These are phyloP conservation scores for Diaporthe ampelina DNA, from an alignment of 2,329 filamentous ascomycete genomes.

Conservation along the genomic window DNA sequence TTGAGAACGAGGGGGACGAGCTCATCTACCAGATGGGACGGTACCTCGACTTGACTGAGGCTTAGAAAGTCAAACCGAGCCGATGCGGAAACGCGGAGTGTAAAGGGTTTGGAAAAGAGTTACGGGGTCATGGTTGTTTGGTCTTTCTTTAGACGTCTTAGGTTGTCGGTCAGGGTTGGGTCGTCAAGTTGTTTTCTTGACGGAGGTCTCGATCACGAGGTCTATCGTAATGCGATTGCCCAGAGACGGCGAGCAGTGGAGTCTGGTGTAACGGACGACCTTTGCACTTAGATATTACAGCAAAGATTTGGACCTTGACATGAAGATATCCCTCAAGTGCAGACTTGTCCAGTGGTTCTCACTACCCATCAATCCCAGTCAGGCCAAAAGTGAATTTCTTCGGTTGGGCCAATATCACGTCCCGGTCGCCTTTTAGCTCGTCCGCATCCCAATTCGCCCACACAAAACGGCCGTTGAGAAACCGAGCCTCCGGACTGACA, in stretches of 20 bases:
- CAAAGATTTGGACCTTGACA: neutral
- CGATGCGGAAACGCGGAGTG: neutral
- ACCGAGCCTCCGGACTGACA: constrained; percentile 50
- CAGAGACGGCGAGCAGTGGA: no score
- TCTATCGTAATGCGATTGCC: no score
- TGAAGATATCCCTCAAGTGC: neutral
- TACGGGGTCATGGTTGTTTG: neutral
- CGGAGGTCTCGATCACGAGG: no score
- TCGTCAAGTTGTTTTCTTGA: no score
- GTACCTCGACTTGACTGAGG: neutral
- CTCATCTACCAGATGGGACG: constrained; percentile 5
- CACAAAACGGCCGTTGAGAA: constrained; percentile 51
- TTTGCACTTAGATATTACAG: neutral
- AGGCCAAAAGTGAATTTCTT: constrained; percentile 17
- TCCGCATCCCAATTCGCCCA: constrained; percentile 55
- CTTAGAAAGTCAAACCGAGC: neutral
- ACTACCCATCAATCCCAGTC: neutral
- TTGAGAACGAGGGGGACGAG: neutral
- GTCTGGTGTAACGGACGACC: no score
- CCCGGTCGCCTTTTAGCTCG: constrained; percentile 45
- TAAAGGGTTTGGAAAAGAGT: neutral
- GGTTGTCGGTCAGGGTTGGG: no score
- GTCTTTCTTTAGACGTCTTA: no score
- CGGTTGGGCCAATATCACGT: neutral
- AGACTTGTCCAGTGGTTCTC: no score